A percentile compares a stretch with the other conserved stretches of the same genome.
Conservation (phyloP, 805 yeast species). For the Wilhelminamyces savonicus region DNA sequence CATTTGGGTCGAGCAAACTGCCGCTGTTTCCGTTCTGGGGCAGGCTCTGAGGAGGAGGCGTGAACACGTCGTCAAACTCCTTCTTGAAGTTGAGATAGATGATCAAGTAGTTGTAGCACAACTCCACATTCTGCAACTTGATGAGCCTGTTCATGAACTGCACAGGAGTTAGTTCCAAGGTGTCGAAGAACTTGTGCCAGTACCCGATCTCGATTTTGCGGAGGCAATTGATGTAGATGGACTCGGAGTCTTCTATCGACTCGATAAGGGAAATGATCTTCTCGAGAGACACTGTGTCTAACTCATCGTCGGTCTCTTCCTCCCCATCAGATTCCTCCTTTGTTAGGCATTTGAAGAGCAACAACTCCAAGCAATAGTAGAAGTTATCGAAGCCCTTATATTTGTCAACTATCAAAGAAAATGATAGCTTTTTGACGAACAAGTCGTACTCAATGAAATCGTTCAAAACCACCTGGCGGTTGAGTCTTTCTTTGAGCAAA, state of each 20-base stretch:
- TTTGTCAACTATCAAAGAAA: constrained; percentile 19
- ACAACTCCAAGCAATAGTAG: constrained; percentile 43
- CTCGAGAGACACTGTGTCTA: neutral
- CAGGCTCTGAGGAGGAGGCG: too few species aligned
- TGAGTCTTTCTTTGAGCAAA: constrained; percentile 24
- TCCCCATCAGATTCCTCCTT: constrained; percentile 8
- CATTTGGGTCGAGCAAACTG: constrained; percentile 15
- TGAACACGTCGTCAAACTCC: constrained; percentile 12
- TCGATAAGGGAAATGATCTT: constrained; percentile 13
- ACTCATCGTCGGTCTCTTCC: constrained; percentile 7
- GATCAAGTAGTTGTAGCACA: constrained; percentile 47
- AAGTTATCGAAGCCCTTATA: constrained; percentile 38
- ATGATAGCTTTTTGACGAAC: constrained; percentile 1
- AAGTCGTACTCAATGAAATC: constrained; percentile 45
- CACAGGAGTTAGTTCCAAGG: constrained; percentile 38
- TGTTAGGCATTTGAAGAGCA: constrained; percentile 38
- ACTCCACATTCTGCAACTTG: constrained; percentile 33
- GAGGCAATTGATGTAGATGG: constrained; percentile 47
- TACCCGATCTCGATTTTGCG: constrained; percentile 52
- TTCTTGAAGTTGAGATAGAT: constrained; percentile 46
- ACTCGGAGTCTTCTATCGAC: constrained; percentile 11
- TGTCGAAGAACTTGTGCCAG: constrained; percentile 45
- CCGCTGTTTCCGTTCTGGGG: neutral
- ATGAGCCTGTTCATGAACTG: constrained; percentile 19
- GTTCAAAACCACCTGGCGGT: constrained; percentile 38